phyloP scores from a whole-genome alignment of 805 yeast genomes.

The Sungouiella thailandica region DNA sequence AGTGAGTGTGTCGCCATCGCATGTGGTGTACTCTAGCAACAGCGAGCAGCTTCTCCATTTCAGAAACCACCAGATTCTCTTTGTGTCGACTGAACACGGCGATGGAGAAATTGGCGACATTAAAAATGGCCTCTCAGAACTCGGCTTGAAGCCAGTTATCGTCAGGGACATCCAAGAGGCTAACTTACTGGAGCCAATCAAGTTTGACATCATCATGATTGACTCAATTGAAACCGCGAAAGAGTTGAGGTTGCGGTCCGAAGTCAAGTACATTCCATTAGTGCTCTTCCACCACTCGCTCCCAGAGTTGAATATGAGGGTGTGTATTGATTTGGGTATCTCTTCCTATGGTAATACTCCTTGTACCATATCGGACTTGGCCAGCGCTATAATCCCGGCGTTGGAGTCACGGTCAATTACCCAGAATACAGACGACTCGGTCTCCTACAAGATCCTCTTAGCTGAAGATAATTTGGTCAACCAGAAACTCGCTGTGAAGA shows the following conservation, averaged over 20 bases:
- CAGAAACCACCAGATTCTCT: slow-evolving; percentile 61
- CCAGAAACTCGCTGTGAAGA: slow-evolving; percentile 81
- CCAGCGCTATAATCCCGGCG: slow-evolving; percentile 80
- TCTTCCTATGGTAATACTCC: slow-evolving; percentile 88
- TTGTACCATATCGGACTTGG: slow-evolving; percentile 74
- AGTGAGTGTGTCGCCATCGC: slow-evolving; percentile 70
- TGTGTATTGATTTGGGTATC: slow-evolving; percentile 80
- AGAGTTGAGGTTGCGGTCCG: slow-evolving; percentile 61
- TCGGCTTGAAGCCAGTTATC: slow-evolving; percentile 60
- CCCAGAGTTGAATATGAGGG: slow-evolving; percentile 73
- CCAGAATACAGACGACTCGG: slow-evolving; percentile 72
- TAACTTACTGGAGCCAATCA: slow-evolving; percentile 49
- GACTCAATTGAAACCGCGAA: slow-evolving; percentile 75
- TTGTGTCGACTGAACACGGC: slow-evolving; percentile 63
- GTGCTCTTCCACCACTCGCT: slow-evolving; percentile 72
- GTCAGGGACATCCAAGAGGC: slow-evolving; percentile 56
- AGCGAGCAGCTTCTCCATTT: slow-evolving; percentile 70
- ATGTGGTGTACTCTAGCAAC: slow-evolving; percentile 54
- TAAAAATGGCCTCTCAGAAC: slow-evolving; percentile 42
- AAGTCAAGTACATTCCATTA: slow-evolving; percentile 79
- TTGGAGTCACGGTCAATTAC: slow-evolving; percentile 79
- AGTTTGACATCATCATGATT: slow-evolving; percentile 76
- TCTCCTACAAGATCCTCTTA: slow-evolving; percentile 65
- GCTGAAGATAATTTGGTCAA: slow-evolving; percentile 88
- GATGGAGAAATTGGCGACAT: slow-evolving; percentile 48